These are phyloP conservation scores for Eutrema yunnanense DNA, from an alignment of 345 rosid species.

Conservation along the genomic window DNA sequence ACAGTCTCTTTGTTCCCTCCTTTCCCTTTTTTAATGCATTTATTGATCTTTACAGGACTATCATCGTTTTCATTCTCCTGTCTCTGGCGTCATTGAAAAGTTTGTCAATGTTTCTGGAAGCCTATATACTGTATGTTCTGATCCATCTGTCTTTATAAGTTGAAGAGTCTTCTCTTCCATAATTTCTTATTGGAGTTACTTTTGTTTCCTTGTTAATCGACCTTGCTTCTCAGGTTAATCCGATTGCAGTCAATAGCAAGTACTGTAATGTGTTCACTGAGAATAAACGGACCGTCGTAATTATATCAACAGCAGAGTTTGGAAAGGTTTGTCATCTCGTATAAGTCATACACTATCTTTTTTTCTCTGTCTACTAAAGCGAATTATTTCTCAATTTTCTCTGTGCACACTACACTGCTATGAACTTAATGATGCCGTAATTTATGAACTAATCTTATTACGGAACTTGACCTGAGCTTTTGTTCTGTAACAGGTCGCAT, in stretches of 20 bases:
- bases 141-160: neutral
- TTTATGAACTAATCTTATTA: neutral
- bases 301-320: slow-evolving; percentile 67
- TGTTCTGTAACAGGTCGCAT: slow-evolving; percentile 27
- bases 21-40: neutral
- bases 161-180: neutral
- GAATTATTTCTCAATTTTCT: neutral
- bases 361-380: neutral
- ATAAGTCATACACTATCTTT: neutral
- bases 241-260: slow-evolving; percentile 93
- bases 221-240: slow-evolving; percentile 65
- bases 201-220: neutral
- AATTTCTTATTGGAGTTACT: neutral
- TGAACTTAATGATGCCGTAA: neutral
- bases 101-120: slow-evolving; percentile 63
- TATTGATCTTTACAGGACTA: slow-evolving; percentile 58
- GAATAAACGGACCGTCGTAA: slow-evolving; percentile 64
- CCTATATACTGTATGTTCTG: slow-evolving; percentile 65
- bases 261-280: slow-evolving; percentile 96
- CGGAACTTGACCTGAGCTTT: neutral
- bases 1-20: neutral
- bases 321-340: slow-evolving; percentile 61
- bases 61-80: slow-evolving; percentile 88
- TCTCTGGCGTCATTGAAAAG: slow-evolving; percentile 65
- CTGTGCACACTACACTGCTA: neutral